Conservation (phyloP, 2,329 filamentous ascomycete species). For the Talaromyces sp. region DNA sequence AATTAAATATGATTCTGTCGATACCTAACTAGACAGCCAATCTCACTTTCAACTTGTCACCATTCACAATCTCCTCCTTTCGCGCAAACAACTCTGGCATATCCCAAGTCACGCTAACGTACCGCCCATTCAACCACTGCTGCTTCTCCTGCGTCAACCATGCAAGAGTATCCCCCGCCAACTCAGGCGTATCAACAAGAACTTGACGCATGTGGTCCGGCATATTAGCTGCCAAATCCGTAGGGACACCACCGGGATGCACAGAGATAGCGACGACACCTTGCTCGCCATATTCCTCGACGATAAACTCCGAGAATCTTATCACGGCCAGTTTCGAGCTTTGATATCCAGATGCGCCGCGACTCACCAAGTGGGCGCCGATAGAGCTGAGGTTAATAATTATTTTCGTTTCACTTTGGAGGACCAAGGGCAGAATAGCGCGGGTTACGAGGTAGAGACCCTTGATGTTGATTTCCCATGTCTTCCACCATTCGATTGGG, state of each 20-base stretch:
- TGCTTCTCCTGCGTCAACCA: conserved; percentile 24
- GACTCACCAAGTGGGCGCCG: conserved; percentile 36
- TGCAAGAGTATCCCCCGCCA: conserved; percentile 25
- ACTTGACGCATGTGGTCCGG: conserved; percentile 22
- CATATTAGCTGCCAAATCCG: conserved; percentile 41
- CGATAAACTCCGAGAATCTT: conserved; percentile 46
- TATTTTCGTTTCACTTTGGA: conserved; percentile 33
- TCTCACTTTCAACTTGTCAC: conserved; percentile 42
- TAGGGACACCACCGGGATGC: conserved; percentile 48
- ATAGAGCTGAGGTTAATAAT: conserved; percentile 50
- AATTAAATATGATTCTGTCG: too few relatives aligned
- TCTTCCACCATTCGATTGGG: conserved; percentile 40
- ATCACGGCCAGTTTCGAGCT: conserved; percentile 45
- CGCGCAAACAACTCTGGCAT: conserved; percentile 22
- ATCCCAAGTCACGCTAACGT: conserved; percentile 23
- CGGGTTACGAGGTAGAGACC: conserved; percentile 47
- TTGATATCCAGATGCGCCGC: conserved; percentile 46
- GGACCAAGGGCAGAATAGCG: conserved; percentile 46
- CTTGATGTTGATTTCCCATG: conserved; percentile 49
- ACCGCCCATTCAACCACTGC: conserved; percentile 27
- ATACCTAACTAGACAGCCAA: conserved; percentile 8
- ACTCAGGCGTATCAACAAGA: conserved; percentile 29
- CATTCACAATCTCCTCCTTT: conserved; percentile 23
- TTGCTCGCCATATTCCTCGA: conserved; percentile 42
- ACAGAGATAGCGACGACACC: conserved; percentile 38